Base-by-base conservation (phyloP, 2,329 filamentous ascomycete species). In the Albophoma yamanashiensis region DNA sequence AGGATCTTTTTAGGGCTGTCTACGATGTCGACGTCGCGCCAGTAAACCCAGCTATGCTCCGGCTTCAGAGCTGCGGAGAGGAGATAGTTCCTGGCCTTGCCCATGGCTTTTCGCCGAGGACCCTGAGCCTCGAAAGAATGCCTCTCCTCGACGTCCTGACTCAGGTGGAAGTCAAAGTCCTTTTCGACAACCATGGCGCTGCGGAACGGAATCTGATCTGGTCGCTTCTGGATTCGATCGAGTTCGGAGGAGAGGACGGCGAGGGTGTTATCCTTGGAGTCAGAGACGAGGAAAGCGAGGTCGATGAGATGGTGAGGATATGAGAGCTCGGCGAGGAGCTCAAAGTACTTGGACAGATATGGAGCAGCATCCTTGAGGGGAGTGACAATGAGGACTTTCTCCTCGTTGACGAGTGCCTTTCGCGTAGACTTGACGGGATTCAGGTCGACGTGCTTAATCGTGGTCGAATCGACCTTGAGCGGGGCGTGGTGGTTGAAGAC, bases 261-360 rank as follows among this genome's bases (percentile, higher is more conserved):
- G 55, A 96, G 78, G 1, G 94, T 99, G 68, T 97, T 99, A 99
- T 99, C 94, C 73, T 96, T 97, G 42, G 94, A 97, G 72, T 99
- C 94, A 62, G 94, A 97, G 31, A 99, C 94, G 39, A 99, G 80
- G 71, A 99, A 99, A 7, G 94, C 94, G 56, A 99, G 82, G 72
- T 99, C 94, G 70, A 99, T 95, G 57, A 99, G 82, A 71, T 96
- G 89, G 73, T 99, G 94, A 0, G 94, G 94, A 70, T 99, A 99
- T 4, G 91, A 92, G 65, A 99, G 82, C 73, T 94, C 86, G 63
- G 88, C 86, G 67, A 99, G 79, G 47, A 99, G 87, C 72, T 97
- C 92, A 73, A 99, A 97, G 76, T 97, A 93, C 74, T 93, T 92
- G 62, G 85, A 83, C 59, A 99, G 81, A 73, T 91, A 91, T 15